Percentiles rank a stretch among this genome's conserved stretches.
Evolutionary conservation across 2,329 filamentous ascomycete species (phyloP).

Genomic region (Fusarium tanahbumbuense): DNA sequence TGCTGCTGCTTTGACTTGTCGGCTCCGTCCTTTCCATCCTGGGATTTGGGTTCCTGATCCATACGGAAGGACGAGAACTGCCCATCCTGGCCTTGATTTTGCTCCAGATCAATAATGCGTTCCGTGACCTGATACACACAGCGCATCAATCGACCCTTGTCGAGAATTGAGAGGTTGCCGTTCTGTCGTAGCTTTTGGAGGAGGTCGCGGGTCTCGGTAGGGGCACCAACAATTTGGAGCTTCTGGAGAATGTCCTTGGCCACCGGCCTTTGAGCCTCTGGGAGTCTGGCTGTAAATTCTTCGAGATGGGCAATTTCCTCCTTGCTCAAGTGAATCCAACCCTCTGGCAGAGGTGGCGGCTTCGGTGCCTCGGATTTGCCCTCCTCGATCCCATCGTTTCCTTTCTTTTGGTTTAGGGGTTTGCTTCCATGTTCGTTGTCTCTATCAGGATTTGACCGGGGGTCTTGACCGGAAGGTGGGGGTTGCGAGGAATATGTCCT

Average conservation of each 20-base stretch:
- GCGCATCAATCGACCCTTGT: slow-evolving; percentile 54
- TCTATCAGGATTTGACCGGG: slow-evolving; percentile 44
- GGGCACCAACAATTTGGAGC: slow-evolving; percentile 76
- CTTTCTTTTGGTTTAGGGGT: slow-evolving; percentile 33
- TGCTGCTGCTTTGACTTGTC: slow-evolving; percentile 49
- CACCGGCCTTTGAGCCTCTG: slow-evolving; percentile 68
- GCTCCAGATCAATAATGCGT: slow-evolving; percentile 49
- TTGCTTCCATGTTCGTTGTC: slow-evolving; percentile 41
- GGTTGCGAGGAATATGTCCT: slow-evolving; percentile 55
- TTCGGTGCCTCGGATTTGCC: slow-evolving; percentile 43
- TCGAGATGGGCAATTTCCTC: slow-evolving; percentile 66
- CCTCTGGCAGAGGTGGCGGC: slow-evolving; percentile 56
- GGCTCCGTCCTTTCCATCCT: slow-evolving; percentile 35
- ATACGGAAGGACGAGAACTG: slow-evolving; percentile 38
- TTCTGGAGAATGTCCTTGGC: slow-evolving; percentile 70
- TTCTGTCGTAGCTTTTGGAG: slow-evolving; percentile 66
- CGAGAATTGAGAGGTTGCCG: slow-evolving; percentile 61
- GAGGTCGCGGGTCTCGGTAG: slow-evolving; percentile 72
- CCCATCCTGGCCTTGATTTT: slow-evolving; percentile 34
- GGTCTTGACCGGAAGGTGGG: slow-evolving; percentile 54
- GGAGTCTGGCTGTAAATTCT: slow-evolving; percentile 70
- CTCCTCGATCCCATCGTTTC: slow-evolving; percentile 25
- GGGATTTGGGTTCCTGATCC: slow-evolving; percentile 40
- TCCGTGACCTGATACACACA: slow-evolving; percentile 53
- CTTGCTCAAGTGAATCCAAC: slow-evolving; percentile 60